Conservation (phyloP, 352 stramenopile genomes). For the Pythium pectinolyticum region DNA sequence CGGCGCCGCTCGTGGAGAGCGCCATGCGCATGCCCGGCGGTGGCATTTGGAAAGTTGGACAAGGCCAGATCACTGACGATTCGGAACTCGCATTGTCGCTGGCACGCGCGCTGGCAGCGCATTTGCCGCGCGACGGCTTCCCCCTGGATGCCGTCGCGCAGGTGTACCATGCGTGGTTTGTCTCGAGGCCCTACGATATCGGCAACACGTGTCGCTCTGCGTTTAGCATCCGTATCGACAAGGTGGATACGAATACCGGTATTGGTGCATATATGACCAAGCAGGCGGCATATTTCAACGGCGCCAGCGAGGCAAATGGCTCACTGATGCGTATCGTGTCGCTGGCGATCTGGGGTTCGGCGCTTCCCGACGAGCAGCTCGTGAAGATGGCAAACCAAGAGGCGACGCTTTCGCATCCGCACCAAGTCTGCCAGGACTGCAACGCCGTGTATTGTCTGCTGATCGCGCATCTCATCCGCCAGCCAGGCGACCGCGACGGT, state of each 20-base stretch:
- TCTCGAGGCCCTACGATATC: conserved; percentile 49
- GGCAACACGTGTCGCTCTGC: conserved; percentile 49
- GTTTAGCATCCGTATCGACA: conserved; percentile 27
- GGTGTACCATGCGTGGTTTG: conserved; percentile 40
- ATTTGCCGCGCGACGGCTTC: conserved; percentile 32
- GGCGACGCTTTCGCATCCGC: conserved; percentile 51
- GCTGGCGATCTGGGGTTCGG: conserved; percentile 41
- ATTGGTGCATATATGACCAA: conserved; percentile 34
- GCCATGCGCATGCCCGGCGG: conserved; percentile 57
- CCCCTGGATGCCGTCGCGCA: conserved; percentile 40
- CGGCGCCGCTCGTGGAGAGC: conserved; percentile 15
- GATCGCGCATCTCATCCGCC: conserved; percentile 42
- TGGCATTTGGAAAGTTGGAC: conserved; percentile 39
- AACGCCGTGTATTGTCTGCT: conserved; percentile 62
- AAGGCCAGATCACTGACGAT: conserved; percentile 63
- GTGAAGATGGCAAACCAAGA: conserved; percentile 35
- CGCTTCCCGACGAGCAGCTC: conserved; percentile 32
- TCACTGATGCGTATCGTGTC: conserved; percentile 55
- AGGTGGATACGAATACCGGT: too few relatives aligned
- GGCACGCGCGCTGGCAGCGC: conserved; percentile 30
- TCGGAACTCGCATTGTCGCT: conserved; percentile 57
- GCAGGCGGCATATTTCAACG: conserved; percentile 23
- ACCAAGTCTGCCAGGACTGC: conserved; percentile 54
- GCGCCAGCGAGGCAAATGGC: conserved; percentile 51
- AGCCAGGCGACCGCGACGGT: conserved; percentile 36